A percentile compares a stretch with the other conserved stretches of the same genome.
These are phyloP conservation scores for Chaetomidium leptoderma DNA, from an alignment of 495 filamentous ascomycete species.

Conservation along the genomic window DNA sequence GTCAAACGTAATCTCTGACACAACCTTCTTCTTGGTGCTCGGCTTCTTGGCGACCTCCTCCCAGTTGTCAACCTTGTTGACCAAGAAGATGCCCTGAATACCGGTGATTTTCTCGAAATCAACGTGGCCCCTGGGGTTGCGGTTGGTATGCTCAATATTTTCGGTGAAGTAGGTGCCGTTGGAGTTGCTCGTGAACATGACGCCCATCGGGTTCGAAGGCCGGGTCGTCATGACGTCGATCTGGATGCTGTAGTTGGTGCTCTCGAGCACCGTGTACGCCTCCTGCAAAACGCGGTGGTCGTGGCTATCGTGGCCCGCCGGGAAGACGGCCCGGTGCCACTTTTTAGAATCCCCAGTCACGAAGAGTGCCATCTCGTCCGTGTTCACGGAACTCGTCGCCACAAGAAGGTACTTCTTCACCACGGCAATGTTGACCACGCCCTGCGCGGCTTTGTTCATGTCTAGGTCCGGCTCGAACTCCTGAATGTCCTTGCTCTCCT, in stretches of 20 bases:
- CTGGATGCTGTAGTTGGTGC: slow-evolving; percentile 94
- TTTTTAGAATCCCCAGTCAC: slow-evolving; percentile 69
- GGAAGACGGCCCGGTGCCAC: slow-evolving; percentile 93
- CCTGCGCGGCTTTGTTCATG: slow-evolving; percentile 63
- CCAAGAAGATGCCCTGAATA: slow-evolving; percentile 86
- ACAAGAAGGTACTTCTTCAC: slow-evolving; percentile 84
- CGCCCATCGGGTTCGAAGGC: slow-evolving; percentile 66
- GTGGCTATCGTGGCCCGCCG: slow-evolving; percentile 32
- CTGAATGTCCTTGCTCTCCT: slow-evolving; percentile 43
- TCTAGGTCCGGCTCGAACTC: slow-evolving; percentile 71
- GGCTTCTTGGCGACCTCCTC: slow-evolving; percentile 60
- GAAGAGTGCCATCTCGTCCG: slow-evolving; percentile 83
- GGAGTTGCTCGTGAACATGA: slow-evolving; percentile 88
- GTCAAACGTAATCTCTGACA: slow-evolving; percentile 84
- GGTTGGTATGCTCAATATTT: slow-evolving; percentile 88
- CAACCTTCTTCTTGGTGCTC: slow-evolving; percentile 57
- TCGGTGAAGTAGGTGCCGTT: slow-evolving; percentile 92
- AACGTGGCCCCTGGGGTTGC: slow-evolving; percentile 62
- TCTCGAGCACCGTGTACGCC: slow-evolving; percentile 90
- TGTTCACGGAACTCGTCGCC: slow-evolving; percentile 70
- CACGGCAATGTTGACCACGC: slow-evolving; percentile 68
- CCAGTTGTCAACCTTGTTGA: slow-evolving; percentile 86
- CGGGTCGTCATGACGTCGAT: slow-evolving; percentile 78
- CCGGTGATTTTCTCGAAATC: slow-evolving; percentile 90
- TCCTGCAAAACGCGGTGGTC: slow-evolving; percentile 76